Evolutionary conservation across 352 stramenopile species (phyloP).

Genomic region (Phytophthora niederhauseri): DNA sequence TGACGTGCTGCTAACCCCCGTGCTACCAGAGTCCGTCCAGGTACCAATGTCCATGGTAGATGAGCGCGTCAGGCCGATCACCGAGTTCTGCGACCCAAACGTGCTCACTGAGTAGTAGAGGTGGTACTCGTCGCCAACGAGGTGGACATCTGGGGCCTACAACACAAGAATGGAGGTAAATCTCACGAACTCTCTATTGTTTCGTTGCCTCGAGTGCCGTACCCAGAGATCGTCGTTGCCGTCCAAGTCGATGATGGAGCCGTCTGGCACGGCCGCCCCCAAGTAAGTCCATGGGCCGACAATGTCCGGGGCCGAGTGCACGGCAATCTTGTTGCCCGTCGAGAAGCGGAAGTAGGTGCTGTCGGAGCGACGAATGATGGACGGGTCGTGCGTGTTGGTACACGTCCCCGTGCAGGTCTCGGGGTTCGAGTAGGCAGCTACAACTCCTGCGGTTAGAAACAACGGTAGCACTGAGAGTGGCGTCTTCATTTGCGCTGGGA

Average conservation of each 20-base stretch:
- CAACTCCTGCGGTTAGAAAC: conserved; percentile 14
- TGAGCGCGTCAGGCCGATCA: conserved; percentile 43
- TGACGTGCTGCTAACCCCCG: conserved; percentile 31
- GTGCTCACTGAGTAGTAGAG: conserved; percentile 62
- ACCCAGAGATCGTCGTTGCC: conserved; percentile 58
- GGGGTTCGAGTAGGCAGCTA: conserved; percentile 29
- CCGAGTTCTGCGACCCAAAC: conserved; percentile 48
- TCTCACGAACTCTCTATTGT: background rate
- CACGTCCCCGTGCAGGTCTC: conserved; percentile 33
- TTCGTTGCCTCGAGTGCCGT: background rate
- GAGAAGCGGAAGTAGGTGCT: conserved; percentile 67
- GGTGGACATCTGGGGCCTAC: conserved; percentile 44
- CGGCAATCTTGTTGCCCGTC: conserved; percentile 54
- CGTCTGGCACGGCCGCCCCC: conserved; percentile 43
- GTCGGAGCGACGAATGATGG: conserved; percentile 53
- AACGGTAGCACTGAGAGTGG: conserved; percentile 15
- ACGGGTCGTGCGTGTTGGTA: conserved; percentile 55
- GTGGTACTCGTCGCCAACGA: conserved; percentile 53
- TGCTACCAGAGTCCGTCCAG: conserved; percentile 44
- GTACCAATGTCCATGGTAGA: conserved; percentile 46
- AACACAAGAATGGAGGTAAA: conserved; percentile 3
- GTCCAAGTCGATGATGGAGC: conserved; percentile 50
- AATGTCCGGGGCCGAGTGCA: conserved; percentile 50
- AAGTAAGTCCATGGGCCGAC: conserved; percentile 53
- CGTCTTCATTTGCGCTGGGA: conserved; percentile 12